Conservation (phyloP, 73 alveolate species). For the Stentor roeselii region DNA sequence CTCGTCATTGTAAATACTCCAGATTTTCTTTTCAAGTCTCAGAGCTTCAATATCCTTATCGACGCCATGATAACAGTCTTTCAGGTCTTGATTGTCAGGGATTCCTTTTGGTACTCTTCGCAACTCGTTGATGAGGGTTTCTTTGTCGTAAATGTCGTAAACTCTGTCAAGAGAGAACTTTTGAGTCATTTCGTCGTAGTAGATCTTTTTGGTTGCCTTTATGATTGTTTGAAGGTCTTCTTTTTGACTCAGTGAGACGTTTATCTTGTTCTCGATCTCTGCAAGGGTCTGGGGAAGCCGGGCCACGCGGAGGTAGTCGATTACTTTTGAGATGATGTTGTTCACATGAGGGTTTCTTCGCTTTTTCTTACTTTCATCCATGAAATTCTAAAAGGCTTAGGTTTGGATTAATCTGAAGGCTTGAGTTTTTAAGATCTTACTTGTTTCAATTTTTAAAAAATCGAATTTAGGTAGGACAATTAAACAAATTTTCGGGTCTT, state of each 20-base stretch:
- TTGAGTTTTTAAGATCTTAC: too few relatives aligned
- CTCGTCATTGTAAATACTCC: background rate
- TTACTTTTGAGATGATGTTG: slow-evolving; percentile 9
- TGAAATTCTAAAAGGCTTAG: too few relatives aligned
- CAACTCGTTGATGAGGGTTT: background rate
- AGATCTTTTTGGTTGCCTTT: background rate
- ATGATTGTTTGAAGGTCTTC: slow-evolving; percentile 6
- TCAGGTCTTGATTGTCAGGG: slow-evolving; percentile 11
- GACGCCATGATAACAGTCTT: background rate
- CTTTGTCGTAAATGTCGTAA: background rate
- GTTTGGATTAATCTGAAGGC: too few relatives aligned
- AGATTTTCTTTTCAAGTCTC: background rate
- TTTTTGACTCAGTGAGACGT: background rate
- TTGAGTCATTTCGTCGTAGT: background rate
- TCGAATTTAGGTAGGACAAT: too few relatives aligned
- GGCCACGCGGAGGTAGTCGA: background rate
- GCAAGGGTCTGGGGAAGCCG: background rate
- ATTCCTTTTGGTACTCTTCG: background rate
- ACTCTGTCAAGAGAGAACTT: background rate
- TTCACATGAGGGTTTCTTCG: slow-evolving; percentile 15
- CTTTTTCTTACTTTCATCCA: slow-evolving; percentile 10
- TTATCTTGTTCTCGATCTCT: background rate
- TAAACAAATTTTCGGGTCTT: too few relatives aligned
- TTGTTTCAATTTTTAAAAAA: too few relatives aligned
- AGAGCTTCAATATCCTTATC: background rate